phyloP scores from a whole-genome alignment of 192 early-diverging fungal genomes.

The Spizellomyces sp. region DNA sequence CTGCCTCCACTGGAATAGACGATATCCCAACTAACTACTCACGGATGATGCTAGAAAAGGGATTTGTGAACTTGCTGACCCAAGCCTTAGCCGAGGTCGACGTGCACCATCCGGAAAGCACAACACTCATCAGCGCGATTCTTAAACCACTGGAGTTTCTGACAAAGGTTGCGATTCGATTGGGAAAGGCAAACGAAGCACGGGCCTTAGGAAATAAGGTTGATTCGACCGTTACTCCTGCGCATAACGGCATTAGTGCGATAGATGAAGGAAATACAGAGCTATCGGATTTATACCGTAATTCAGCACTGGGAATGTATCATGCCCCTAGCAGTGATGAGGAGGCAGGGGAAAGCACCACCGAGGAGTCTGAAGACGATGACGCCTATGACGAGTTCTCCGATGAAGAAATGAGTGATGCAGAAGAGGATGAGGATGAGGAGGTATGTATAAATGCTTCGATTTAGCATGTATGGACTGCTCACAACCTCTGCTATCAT shows the following conservation, averaged over 20 bases:
- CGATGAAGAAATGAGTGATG: slow-evolving; percentile 55
- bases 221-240: slow-evolving; percentile 10
- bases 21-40: slow-evolving; percentile 64
- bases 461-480: neutral
- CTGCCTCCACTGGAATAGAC: slow-evolving; percentile 36
- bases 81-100: slow-evolving; percentile 83
- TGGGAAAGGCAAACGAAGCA: slow-evolving; percentile 56
- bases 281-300: slow-evolving; percentile 79
- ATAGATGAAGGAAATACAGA: slow-evolving; percentile 62
- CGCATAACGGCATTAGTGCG: slow-evolving; percentile 40
- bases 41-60: slow-evolving; percentile 87
- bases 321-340: slow-evolving; percentile 72
- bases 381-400: slow-evolving; percentile 69
- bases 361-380: slow-evolving; percentile 62
- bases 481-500: neutral
- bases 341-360: slow-evolving; percentile 62
- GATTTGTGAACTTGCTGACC: slow-evolving; percentile 78
- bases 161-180: slow-evolving; percentile 84
- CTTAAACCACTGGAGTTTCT: slow-evolving; percentile 88
- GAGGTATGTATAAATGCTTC: slow-evolving; percentile 21
- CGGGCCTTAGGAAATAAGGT: neutral
- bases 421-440: slow-evolving; percentile 67
- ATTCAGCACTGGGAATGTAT: slow-evolving; percentile 81
- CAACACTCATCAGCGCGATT: slow-evolving; percentile 71
- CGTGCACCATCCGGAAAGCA: slow-evolving; percentile 84